Evolutionary conservation across 164 flowering plant species (phyloP).

Genomic region (Amborella trichopoda): DNA sequence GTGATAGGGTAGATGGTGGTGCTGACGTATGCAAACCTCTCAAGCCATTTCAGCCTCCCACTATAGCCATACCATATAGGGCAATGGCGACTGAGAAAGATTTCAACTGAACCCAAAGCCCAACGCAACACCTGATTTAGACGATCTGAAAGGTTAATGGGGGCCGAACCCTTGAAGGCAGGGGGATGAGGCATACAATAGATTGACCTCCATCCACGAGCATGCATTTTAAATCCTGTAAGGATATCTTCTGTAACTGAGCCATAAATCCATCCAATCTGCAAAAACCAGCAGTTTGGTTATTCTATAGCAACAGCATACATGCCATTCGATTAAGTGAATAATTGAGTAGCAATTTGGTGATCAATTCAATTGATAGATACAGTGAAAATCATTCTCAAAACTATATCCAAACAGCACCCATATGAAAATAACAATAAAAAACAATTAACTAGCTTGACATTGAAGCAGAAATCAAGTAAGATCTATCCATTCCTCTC

Average conservation of each 20-base stretch:
- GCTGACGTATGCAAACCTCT: slow-evolving; percentile 66
- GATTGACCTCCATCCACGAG: slow-evolving; percentile 85
- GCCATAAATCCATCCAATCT: slow-evolving; percentile 69
- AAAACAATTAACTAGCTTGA: not conserved
- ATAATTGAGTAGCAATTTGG: too few relatives aligned
- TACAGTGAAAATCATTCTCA: not conserved
- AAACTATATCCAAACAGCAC: not conserved
- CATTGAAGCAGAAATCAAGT: not conserved
- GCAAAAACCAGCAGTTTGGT: slow-evolving; percentile 1
- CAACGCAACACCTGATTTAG: slow-evolving; percentile 84
- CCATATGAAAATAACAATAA: not conserved
- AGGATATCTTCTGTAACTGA: slow-evolving; percentile 11
- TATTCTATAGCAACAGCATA: not conserved
- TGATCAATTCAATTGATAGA: not conserved
- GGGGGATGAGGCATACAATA: slow-evolving; percentile 74
- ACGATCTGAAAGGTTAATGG: slow-evolving; percentile 12
- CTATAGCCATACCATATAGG: slow-evolving; percentile 86
- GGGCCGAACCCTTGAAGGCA: slow-evolving; percentile 40
- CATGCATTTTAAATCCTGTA: slow-evolving; percentile 74
- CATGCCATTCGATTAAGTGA: too few relatives aligned
- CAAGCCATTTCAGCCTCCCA: slow-evolving; percentile 20
- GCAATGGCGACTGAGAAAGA: slow-evolving; percentile 73
- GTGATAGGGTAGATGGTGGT: slow-evolving; percentile 76
- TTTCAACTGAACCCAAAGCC: slow-evolving; percentile 83
- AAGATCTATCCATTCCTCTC: too few relatives aligned